Evolutionary conservation across 148 eudicot genomes (phyloP), one percentile per base, ranked within the genome.

Genomic region (Talinum fruticosum): DNA sequence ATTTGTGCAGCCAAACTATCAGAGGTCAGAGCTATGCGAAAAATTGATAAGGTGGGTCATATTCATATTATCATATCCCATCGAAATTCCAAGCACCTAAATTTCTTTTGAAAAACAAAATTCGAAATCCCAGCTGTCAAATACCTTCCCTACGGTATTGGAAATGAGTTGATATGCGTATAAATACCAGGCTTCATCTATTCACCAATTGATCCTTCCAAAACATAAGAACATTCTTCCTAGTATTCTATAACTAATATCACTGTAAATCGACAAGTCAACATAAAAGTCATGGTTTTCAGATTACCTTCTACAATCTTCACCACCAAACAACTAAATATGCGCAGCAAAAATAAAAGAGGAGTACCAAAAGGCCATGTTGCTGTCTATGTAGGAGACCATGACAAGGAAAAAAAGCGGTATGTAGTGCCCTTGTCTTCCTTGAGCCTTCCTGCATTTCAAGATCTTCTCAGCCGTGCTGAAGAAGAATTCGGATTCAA

Each of bases 401-500:
- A 16, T 13, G 70, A 77, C 29, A 30, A 89, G 5, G 64, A 57
- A 57, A 57, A 57, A 57, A 57, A 23, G 64, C 28, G 64, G 12
- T 57, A n/a, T 57, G 64, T 57, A 23, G 7, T 57, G 28, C 64
- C 64, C n/a, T 36, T 89, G 34, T 71, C 92, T 18, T 87, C 82
- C 84, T 80, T 90, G 79, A 89, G 78, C 29, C 83, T 82, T 36
- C 92, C 90, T 28, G 83, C 81, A 41, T 89, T 90, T 53, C 89
- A 80, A 76, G 80, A 83, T 38, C 75, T 89, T 81, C 76, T 89
- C 21, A 74, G 68, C 21, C 79, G 54, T 1, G 83, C 90, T 47
- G 89, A 90, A 75, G 90, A 89, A 84, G 89, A 90, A 41, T 90
- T 84, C 10, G 92, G 90, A 21, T 90, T 81, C 70, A 79, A 83